A percentile compares a stretch with the other conserved stretches of the same genome.
Evolutionary conservation across 495 filamentous ascomycete genomes (phyloP).

Genomic region (Cladorrhinum samala): DNA sequence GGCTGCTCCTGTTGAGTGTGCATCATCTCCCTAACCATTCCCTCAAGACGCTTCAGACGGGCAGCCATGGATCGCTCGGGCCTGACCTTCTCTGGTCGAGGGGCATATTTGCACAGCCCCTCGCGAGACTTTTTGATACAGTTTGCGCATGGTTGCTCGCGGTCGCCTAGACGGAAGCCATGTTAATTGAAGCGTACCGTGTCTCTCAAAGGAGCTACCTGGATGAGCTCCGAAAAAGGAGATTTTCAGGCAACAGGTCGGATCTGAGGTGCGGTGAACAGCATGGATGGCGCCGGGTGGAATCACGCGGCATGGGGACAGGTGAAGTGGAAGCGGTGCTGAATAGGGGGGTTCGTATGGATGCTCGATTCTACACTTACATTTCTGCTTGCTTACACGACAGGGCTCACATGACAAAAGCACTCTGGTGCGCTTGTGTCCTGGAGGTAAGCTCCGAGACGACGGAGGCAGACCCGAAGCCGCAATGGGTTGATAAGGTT

Average conservation of each 20-base stretch:
- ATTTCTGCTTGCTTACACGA: constrained; percentile 40
- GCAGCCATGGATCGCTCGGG: constrained; percentile 42
- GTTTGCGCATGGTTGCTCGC: constrained; percentile 26
- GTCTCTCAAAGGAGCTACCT: neutral
- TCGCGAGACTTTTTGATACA: constrained; percentile 41
- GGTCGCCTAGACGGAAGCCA: constrained; percentile 14
- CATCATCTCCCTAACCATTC: constrained; percentile 46
- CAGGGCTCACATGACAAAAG: constrained; percentile 38
- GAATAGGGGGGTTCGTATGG: too few species aligned
- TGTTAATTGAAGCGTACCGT: neutral
- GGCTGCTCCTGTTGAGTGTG: constrained; percentile 22
- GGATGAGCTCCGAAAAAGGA: neutral
- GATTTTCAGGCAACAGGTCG: too few species aligned
- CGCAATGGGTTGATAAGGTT: too few species aligned
- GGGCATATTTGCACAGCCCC: constrained; percentile 40
- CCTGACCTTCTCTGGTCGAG: constrained; percentile 32
- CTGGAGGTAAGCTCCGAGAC: neutral
- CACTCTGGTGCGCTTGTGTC: constrained; percentile 31
- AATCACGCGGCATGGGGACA: too few species aligned
- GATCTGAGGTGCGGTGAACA: too few species aligned
- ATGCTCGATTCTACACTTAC: constrained; percentile 22
- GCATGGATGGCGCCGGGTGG: too few species aligned
- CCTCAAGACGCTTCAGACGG: constrained; percentile 47
- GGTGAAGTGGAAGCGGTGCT: too few species aligned
- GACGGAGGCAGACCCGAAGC: too few species aligned